phyloP scores from a whole-genome alignment of 441 rosid genomes.

The Gossypium trilobum region DNA sequence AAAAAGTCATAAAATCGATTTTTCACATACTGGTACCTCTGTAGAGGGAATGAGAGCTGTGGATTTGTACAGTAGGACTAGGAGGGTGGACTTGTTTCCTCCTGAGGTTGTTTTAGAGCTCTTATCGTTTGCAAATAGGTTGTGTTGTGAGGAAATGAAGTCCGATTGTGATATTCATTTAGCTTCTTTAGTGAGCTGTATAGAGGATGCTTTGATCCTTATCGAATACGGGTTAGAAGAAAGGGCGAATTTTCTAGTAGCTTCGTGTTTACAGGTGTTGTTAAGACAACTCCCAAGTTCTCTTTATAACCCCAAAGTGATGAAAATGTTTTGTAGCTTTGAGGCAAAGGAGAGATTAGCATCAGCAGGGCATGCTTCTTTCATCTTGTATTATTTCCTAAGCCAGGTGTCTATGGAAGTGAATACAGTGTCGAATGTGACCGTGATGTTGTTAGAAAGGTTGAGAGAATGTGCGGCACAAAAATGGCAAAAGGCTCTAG shows the following conservation, averaged over 20 bases:
- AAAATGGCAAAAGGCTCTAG: constrained; percentile 49
- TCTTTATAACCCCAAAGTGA: constrained; percentile 36
- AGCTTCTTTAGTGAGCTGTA: constrained; percentile 37
- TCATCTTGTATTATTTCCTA: constrained; percentile 49
- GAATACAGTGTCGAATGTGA: constrained; percentile 29
- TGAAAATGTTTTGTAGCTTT: constrained; percentile 42
- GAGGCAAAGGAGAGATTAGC: constrained; percentile 42
- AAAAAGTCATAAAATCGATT: constrained; percentile 36
- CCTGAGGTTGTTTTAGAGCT: constrained; percentile 48
- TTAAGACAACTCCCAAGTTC: constrained; percentile 48
- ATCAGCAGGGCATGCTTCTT: constrained; percentile 43
- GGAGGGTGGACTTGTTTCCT: constrained; percentile 35
- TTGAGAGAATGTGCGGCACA: constrained; percentile 39
- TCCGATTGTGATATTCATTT: constrained; percentile 46
- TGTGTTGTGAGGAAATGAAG: constrained; percentile 60
- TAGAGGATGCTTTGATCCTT: constrained; percentile 42
- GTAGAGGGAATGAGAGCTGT: constrained; percentile 41
- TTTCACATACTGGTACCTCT: constrained; percentile 41
- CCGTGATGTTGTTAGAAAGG: constrained; percentile 41
- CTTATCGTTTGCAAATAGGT: constrained; percentile 49
- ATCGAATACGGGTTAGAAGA: constrained; percentile 59
- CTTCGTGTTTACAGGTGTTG: constrained; percentile 56
- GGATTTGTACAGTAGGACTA: constrained; percentile 45
- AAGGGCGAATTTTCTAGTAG: constrained; percentile 37
- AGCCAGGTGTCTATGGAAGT: constrained; percentile 55